Base-by-base conservation (phyloP, 768 basidiomycete species). In the Leccinum arenicola region DNA sequence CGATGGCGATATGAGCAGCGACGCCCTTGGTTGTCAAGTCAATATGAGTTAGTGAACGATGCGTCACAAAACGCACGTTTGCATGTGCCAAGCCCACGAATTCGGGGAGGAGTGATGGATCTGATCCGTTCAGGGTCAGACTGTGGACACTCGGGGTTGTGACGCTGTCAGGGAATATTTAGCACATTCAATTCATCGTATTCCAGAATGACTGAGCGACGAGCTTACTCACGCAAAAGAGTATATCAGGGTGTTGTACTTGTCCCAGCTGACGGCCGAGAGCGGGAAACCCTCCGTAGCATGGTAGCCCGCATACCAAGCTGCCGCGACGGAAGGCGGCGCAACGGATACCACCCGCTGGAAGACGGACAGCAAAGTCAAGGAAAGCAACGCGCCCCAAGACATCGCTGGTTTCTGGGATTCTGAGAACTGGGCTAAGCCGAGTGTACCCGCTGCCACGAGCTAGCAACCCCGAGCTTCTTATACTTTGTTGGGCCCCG, bases 251-350 rank as follows among this genome's bases (percentile, higher is more conserved):
- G 82, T 77, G 6, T 81, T 87, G 68, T 88, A 89, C 71, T 86
- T 88, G 19, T 73, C 72, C 88, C 88, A 89, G 61, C 77, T 81
- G 60, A 89, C 73, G n/a, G 78, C 74, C 6, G 76, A 74, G 12
- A 85, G 72, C 3, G 84, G 76, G 64, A 84, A 85, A 0, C 77
- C 76, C 25, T 73, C 66, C 14, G 68, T 70, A n/a, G 79, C 76
- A 65, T 87, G 83, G 81, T 81, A 89, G 40, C 83, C 82, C n/a
- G 85, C 81, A 62, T 80, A 88, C 86, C 87, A 89, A 9, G 81
- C 76, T 14, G 79, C 71, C 6, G 82, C 81, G 12, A 85, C 76
- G 47, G 54, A 52, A 31, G 27, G 31, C 1, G 56, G 12, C 11
- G 27, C 19, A 29, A 31, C 10, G 56, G 52, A 57, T 14, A 31